Conservation (phyloP, 2,329 filamentous ascomycete genomes). For the Pseudogymnoascus sp. region DNA sequence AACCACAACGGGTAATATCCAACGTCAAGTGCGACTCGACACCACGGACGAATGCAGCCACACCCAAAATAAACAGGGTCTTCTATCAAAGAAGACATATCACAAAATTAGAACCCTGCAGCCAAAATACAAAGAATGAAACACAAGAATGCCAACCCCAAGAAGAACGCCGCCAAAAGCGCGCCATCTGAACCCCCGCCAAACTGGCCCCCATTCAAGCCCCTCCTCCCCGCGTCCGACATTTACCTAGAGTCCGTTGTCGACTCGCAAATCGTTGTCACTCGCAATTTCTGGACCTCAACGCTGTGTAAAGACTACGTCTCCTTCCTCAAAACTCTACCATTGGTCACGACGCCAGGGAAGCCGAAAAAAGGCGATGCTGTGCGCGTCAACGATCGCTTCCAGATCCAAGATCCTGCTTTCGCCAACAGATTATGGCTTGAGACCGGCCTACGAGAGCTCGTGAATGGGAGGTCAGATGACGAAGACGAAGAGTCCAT, state of each 20-base stretch:
- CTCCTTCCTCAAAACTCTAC: conserved; percentile 50
- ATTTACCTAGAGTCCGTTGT: conserved; percentile 46
- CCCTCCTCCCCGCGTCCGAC: conserved; percentile 45
- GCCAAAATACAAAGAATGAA: not conserved
- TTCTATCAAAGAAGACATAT: not conserved
- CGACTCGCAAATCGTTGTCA: conserved; percentile 53
- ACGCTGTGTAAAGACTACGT: conserved; percentile 57
- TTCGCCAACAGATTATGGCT: conserved; percentile 74
- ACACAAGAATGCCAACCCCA: conserved; percentile 8
- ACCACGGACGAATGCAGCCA: not conserved
- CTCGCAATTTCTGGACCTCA: conserved; percentile 53
- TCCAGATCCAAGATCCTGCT: conserved; percentile 64
- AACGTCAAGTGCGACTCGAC: conserved; percentile 1
- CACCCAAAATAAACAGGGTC: not conserved
- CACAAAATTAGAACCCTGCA: not conserved
- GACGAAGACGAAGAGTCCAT: conserved; percentile 15
- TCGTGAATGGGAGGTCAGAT: conserved; percentile 20
- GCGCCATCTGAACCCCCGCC: conserved; percentile 27
- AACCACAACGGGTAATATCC: not conserved
- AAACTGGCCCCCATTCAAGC: conserved; percentile 54
- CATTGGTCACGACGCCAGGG: conserved; percentile 55
- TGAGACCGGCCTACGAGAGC: conserved; percentile 62
- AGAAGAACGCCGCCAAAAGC: not conserved
- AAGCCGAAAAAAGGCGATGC: conserved; percentile 61
- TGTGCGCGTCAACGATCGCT: conserved; percentile 79